Conservation (phyloP, 805 yeast genomes). For the Peterozyma toletana region DNA sequence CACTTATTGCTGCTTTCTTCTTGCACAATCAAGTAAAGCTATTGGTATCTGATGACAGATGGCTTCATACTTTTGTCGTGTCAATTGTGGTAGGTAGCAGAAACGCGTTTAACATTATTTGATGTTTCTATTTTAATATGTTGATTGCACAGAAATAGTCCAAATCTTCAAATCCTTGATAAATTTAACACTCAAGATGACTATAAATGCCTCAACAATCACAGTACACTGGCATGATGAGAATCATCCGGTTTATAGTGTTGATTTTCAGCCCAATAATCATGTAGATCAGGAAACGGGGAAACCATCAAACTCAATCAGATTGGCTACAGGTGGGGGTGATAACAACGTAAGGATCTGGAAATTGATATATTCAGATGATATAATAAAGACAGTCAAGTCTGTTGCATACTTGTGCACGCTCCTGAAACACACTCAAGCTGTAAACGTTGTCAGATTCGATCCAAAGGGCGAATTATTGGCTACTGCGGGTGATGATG, state of each 20-base stretch:
- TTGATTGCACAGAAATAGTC: too few species aligned
- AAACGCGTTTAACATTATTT: too few species aligned
- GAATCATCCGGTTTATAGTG: conserved; percentile 65
- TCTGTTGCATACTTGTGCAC: conserved; percentile 74
- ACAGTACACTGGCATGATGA: conserved; percentile 72
- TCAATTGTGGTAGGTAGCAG: too few species aligned
- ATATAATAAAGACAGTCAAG: conserved; percentile 13
- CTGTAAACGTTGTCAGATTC: conserved; percentile 87
- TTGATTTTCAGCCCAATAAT: conserved; percentile 48
- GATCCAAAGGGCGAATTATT: conserved; percentile 60
- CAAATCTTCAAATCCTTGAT: too few species aligned
- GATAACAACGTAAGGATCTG: conserved; percentile 75
- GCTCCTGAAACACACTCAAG: conserved; percentile 83
- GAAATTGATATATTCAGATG: conserved; percentile 18
- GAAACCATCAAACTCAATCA: conserved; percentile 17
- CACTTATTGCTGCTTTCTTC: too few species aligned
- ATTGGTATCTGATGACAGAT: too few species aligned
- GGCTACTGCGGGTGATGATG: conserved; percentile 96
- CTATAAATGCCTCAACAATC: conserved; percentile 33
- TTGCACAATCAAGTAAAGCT: too few species aligned
- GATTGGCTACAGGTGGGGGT: conserved; percentile 90
- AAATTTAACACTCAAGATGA: neutral
- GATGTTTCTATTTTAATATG: too few species aligned
- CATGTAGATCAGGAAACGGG: conserved; percentile 5
- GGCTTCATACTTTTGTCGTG: too few species aligned